Percentiles rank a stretch among this genome's conserved stretches.
Evolutionary conservation across 2,329 filamentous ascomycete genomes (phyloP).

Genomic region (Penicillium sp.): DNA sequence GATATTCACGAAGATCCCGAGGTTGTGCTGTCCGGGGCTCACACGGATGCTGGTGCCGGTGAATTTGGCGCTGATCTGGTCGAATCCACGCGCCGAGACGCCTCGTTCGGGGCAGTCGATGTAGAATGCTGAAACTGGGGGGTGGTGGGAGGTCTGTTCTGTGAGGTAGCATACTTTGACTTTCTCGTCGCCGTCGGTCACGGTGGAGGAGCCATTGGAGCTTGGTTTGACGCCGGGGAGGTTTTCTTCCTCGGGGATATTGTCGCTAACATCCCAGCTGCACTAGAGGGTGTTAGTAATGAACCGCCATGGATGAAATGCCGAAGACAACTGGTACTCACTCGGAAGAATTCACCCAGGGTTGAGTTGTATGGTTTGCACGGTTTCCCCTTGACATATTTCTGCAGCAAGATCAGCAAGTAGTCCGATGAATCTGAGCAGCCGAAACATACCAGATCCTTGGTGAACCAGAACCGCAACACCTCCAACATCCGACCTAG

Average conservation of each 20-base stretch:
- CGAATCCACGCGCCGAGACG: slow-evolving; percentile 82
- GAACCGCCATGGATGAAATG: background rate
- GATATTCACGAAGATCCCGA: slow-evolving; percentile 90
- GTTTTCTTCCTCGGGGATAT: slow-evolving; percentile 60
- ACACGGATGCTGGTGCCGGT: slow-evolving; percentile 94
- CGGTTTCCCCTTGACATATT: slow-evolving; percentile 97
- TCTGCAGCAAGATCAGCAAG: slow-evolving; percentile 47
- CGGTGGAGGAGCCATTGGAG: slow-evolving; percentile 31
- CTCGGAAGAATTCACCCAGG: slow-evolving; percentile 93
- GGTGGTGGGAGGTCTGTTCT: slow-evolving; percentile 97
- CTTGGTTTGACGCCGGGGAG: slow-evolving; percentile 30
- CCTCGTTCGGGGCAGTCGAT: slow-evolving; percentile 90
- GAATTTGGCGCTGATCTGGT: slow-evolving; percentile 96
- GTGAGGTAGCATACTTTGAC: slow-evolving; percentile 90
- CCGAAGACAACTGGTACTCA: slow-evolving; percentile 41
- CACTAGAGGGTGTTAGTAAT: slow-evolving; percentile 54
- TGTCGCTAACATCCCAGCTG: slow-evolving; percentile 90
- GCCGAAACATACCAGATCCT: slow-evolving; percentile 65
- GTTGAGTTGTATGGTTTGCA: slow-evolving; percentile 99
- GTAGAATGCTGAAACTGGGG: slow-evolving; percentile 93
- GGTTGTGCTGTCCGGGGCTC: slow-evolving; percentile 84
- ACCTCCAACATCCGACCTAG: slow-evolving; percentile 94
- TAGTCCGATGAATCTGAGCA: slow-evolving; percentile 1
- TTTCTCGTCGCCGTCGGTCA: slow-evolving; percentile 40
- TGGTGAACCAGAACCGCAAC: slow-evolving; percentile 96